These are phyloP conservation scores for Phlebiopsis flavidoalba DNA, from an alignment of 768 basidiomycete species.

Conservation along the genomic window DNA sequence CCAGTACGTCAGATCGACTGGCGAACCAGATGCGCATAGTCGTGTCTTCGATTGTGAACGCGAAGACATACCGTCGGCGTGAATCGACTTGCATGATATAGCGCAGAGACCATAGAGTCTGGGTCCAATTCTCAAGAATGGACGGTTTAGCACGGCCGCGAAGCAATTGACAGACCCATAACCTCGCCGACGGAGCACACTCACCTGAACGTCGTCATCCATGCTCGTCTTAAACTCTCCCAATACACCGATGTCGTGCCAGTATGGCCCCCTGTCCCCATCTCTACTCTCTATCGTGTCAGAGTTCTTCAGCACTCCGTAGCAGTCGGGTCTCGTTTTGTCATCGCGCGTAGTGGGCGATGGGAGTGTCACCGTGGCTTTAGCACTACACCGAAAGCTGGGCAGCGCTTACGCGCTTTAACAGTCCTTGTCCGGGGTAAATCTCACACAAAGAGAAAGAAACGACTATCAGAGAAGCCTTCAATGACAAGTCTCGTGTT, in stretches of 20 bases:
- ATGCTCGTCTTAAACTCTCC: constrained; percentile 1
- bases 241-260: background rate
- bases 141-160: background rate
- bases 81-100: background rate
- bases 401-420: too few species aligned
- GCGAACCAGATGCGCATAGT: background rate
- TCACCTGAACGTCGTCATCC: too few species aligned
- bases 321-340: background rate
- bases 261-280: background rate
- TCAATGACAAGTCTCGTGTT: too few species aligned
- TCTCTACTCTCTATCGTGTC: too few species aligned
- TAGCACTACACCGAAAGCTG: too few species aligned
- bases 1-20: background rate
- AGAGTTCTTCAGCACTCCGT: too few species aligned
- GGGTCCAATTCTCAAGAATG: background rate
- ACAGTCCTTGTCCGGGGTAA: too few species aligned
- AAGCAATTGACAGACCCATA: background rate
- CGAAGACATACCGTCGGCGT: background rate
- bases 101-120: background rate
- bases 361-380: too few species aligned
- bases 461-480: too few species aligned
- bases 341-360: too few species aligned
- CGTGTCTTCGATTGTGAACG: background rate
- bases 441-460: too few species aligned
- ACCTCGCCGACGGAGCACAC: too few species aligned